Conservation (phyloP, 1,284 basidiomycete genomes). For the Agaricales sp. region DNA sequence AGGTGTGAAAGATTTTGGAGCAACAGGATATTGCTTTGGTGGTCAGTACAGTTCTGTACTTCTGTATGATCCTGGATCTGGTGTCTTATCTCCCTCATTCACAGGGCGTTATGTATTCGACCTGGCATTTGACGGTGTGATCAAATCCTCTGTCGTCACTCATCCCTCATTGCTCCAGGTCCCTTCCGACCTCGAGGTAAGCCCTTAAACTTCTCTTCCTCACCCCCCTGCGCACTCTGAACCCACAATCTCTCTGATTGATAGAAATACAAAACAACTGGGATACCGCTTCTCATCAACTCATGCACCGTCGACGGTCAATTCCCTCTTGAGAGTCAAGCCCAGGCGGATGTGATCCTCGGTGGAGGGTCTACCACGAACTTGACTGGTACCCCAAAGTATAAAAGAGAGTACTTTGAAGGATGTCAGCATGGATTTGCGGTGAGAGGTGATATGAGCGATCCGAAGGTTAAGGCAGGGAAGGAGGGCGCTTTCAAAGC, state of each 20-base stretch:
- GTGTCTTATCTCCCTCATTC: neutral
- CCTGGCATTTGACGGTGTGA: constrained; percentile 3
- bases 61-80: neutral
- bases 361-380: neutral
- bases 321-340: constrained; percentile 22
- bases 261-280: no score
- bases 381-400: constrained; percentile 24
- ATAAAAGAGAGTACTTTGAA: constrained; percentile 31
- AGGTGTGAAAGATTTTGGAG: constrained; percentile 20
- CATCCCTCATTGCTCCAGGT: constrained; percentile 1
- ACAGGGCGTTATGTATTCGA: constrained; percentile 5
- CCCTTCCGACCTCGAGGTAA: constrained; percentile 14
- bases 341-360: constrained; percentile 28
- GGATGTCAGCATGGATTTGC: constrained; percentile 47
- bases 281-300: constrained; percentile 34
- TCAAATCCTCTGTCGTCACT: constrained; percentile 1
- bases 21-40: constrained; percentile 21
- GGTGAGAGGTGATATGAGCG: constrained; percentile 26
- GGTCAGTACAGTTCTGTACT: constrained; percentile 10
- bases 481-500: constrained; percentile 25
- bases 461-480: constrained; percentile 15
- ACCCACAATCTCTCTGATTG: no score
- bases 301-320: constrained; percentile 24
- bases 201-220: no score
- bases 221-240: no score